These are phyloP conservation scores for Cordyceps farinosa DNA, from an alignment of 2,329 filamentous ascomycete genomes.

Conservation along the genomic window DNA sequence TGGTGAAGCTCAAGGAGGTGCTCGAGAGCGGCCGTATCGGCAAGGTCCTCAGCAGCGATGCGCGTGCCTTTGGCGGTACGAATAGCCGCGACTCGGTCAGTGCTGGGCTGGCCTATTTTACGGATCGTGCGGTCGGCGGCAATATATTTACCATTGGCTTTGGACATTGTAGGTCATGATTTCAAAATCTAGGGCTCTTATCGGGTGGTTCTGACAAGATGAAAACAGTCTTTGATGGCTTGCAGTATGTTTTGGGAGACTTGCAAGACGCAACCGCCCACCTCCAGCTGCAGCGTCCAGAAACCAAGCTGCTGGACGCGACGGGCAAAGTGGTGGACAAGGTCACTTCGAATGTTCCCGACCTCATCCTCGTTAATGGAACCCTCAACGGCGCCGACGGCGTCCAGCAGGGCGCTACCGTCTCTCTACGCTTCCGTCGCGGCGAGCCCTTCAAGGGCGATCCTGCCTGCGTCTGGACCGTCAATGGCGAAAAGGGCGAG, in stretches of 20 bases:
- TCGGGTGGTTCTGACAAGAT: neutral
- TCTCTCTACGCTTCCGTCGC: constrained; percentile 44
- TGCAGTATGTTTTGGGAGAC: constrained; percentile 46
- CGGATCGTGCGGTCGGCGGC: constrained; percentile 44
- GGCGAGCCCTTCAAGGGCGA: constrained; percentile 48
- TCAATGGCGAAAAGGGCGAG: constrained; percentile 51
- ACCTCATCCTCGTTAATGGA: constrained; percentile 38
- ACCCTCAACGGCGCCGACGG: constrained; percentile 29
- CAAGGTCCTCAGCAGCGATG: constrained; percentile 49
- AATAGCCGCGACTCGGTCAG: constrained; percentile 31
- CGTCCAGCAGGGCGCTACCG: constrained; percentile 33
- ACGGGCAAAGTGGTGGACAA: constrained; percentile 32
- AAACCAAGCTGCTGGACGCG: constrained; percentile 34
- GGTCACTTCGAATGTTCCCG: constrained; percentile 41
- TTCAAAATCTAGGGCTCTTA: neutral
- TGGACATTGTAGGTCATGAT: constrained; percentile 36
- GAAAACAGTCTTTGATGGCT: constrained; percentile 40
- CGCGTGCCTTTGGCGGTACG: constrained; percentile 37
- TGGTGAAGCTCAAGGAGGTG: constrained; percentile 42
- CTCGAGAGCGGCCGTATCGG: constrained; percentile 46
- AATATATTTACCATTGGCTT: constrained; percentile 42
- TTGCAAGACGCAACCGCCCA: constrained; percentile 36
- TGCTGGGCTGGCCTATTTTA: constrained; percentile 43
- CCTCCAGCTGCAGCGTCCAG: constrained; percentile 44
- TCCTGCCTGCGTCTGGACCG: constrained; percentile 44